Evolutionary conservation across 2,329 filamentous ascomycete genomes (phyloP), one percentile per base, ranked within the genome.

Genomic region (Neurospora sp.): DNA sequence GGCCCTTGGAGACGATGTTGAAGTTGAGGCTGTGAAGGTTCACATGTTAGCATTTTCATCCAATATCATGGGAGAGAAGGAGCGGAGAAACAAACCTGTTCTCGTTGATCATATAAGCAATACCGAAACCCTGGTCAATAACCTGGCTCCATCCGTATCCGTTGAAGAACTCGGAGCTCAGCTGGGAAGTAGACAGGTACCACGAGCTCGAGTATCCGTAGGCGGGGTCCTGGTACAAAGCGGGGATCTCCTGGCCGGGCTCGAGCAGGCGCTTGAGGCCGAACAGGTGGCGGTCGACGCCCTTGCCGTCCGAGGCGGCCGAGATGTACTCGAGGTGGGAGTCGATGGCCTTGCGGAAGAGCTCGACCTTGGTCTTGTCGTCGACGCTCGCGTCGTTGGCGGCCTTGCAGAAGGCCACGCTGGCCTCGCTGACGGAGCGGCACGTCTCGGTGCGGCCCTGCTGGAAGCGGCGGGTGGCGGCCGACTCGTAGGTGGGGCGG

Each of bases 31-130:
- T 97, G 74, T 58, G 38, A 52, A n/a, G 40, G 3, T 17, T 15
- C 1, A 23, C 1, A 68, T 39, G 52, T 68, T 38, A 70, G 43
- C 39, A 23, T 8, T 36, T 38, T 58, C 23, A 28, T 67, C 28
- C 38, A 2, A 36, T 36, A 38, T 67, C 7, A 19, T 7, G 33
- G 2, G 38, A 36, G 33, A 7, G 36, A 4, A 62, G 38, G 11
- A n/a, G 23, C 23, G 43, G 33, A 58, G 23, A 42, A 39, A 77
- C 84, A 80, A 79, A 93, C 91, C 89, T 94, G 81, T 97, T 97
- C 86, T 98, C 95, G 79, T 99, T 99, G 80, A 99, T 98, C 96
- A 99, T 99, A 80, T 99, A 99, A 46, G 96, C 96, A 78, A 99
- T 97, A 74, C 96, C 96, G 82, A 96, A 99, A 38, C 96, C 96